Conservation (phyloP, 345 rosid genomes). For the Pistacia atlantica region DNA sequence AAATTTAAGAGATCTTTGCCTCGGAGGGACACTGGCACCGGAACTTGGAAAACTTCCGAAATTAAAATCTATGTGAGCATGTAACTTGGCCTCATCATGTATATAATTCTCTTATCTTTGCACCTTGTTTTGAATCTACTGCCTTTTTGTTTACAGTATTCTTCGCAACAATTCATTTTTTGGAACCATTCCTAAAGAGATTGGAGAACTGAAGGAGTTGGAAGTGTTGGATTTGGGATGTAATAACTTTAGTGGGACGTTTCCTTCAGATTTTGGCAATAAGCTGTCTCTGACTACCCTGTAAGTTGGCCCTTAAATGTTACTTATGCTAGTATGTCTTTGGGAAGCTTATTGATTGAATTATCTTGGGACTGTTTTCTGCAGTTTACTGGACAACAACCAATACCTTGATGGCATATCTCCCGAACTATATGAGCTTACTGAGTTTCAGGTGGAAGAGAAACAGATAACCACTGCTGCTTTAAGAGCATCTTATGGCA, state of each 20-base stretch:
- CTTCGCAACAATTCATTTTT: slow-evolving; percentile 82
- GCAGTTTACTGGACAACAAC: slow-evolving; percentile 61
- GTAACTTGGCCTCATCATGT: neutral
- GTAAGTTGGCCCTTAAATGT: slow-evolving; percentile 31
- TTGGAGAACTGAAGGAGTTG: slow-evolving; percentile 64
- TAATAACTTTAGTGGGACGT: slow-evolving; percentile 71
- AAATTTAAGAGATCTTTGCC: slow-evolving; percentile 72
- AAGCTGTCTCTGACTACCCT: slow-evolving; percentile 46
- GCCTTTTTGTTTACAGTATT: slow-evolving; percentile 41
- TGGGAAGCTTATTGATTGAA: slow-evolving; percentile 15
- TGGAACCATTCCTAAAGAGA: slow-evolving; percentile 72
- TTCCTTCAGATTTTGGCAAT: slow-evolving; percentile 44
- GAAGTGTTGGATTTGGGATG: slow-evolving; percentile 80
- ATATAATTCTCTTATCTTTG: neutral
- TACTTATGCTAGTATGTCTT: slow-evolving; percentile 6
- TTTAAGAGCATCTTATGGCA: slow-evolving; percentile 25
- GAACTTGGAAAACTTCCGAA: slow-evolving; percentile 60
- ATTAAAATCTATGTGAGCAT: slow-evolving; percentile 75
- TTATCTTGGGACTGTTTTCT: slow-evolving; percentile 3
- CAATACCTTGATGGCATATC: slow-evolving; percentile 39
- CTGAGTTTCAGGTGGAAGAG: slow-evolving; percentile 50
- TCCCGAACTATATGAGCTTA: slow-evolving; percentile 42
- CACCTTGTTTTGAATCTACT: neutral
- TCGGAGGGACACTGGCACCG: slow-evolving; percentile 71
- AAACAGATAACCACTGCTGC: slow-evolving; percentile 24